A percentile compares a stretch with the other conserved stretches of the same genome.
phyloP scores from a whole-genome alignment of 2,329 filamentous ascomycete species.

The Apiospora arundinis region DNA sequence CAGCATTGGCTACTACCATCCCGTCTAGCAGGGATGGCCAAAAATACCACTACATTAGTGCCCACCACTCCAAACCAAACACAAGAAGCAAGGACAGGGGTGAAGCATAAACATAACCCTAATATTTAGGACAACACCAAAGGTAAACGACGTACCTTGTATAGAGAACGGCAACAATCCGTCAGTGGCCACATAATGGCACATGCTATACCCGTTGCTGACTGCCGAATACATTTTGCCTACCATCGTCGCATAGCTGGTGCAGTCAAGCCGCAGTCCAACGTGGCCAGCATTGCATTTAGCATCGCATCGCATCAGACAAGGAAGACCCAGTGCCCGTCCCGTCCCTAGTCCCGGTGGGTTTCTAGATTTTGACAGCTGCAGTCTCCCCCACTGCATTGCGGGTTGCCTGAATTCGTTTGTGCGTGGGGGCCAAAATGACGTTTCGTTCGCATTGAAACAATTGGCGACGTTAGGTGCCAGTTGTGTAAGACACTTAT shows the following conservation, averaged over 20 bases:
- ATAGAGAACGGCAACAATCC: neutral
- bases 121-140: neutral
- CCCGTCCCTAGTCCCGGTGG: neutral
- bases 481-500: neutral
- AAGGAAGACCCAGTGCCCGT: neutral
- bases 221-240: neutral
- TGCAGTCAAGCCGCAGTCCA: neutral
- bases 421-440: neutral
- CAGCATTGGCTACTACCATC: neutral
- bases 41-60: neutral
- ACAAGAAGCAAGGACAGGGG: neutral
- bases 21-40: neutral
- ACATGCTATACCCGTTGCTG: neutral
- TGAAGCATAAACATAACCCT: neutral
- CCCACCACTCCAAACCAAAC: neutral
- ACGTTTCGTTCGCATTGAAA: neutral
- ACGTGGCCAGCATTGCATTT: neutral
- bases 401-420: neutral
- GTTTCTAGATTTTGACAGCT: neutral
- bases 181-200: neutral
- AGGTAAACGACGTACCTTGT: neutral
- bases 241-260: neutral
- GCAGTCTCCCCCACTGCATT: neutral
- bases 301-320: neutral
- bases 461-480: neutral